Conservation (phyloP, 2,329 filamentous ascomycete genomes). For the Colletotrichum sp. region DNA sequence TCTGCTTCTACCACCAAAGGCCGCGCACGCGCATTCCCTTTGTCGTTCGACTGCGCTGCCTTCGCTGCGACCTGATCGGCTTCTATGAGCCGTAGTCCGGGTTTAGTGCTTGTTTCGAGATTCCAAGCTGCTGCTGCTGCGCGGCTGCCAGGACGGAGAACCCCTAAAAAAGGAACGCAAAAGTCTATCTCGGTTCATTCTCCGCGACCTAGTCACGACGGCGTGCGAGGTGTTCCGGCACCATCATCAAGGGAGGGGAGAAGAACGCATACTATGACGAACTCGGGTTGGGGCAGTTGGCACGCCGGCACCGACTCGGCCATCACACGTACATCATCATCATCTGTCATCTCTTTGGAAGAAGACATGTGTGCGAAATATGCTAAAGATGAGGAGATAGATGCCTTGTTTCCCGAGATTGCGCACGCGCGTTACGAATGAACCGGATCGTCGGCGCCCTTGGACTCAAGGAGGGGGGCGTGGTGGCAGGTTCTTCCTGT, state of each 20-base stretch:
- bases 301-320: background rate
- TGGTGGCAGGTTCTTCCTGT: background rate
- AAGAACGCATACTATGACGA: background rate
- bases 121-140: background rate
- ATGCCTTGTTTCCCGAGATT: background rate
- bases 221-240: background rate
- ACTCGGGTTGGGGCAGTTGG: background rate
- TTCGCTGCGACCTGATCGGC: background rate
- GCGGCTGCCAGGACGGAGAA: background rate
- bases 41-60: background rate
- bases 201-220: background rate
- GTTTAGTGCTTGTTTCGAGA: background rate
- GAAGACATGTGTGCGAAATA: background rate
- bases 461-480: background rate
- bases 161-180: background rate
- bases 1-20: background rate
- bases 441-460: constrained; percentile 1
- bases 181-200: background rate
- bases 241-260: background rate
- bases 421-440: background rate
- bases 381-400: background rate
- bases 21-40: background rate
- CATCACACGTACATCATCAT: background rate
- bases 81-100: background rate
- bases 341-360: background rate